These are phyloP conservation scores for Eucalyptus leucophloia DNA, from an alignment of 345 rosid genomes.

Conservation along the genomic window DNA sequence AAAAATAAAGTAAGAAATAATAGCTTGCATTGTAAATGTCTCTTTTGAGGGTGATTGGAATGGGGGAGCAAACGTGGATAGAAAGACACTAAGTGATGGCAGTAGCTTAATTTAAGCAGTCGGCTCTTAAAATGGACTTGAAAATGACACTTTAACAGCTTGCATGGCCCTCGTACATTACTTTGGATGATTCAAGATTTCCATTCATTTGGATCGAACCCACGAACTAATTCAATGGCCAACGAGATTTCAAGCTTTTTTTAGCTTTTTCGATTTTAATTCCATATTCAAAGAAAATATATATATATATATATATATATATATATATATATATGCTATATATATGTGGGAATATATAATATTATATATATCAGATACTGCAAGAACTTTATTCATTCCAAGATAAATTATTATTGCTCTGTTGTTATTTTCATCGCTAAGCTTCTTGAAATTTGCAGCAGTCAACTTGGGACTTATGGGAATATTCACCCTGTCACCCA, in stretches of 20 bases:
- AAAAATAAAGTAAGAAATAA: no score
- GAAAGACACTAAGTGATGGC: not conserved
- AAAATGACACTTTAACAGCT: not conserved
- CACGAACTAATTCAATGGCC: not conserved
- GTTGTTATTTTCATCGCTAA: not conserved
- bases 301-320: no score
- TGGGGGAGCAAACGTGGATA: not conserved
- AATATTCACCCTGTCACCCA: not conserved
- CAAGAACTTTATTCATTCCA: not conserved
- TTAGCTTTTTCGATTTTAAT: not conserved
- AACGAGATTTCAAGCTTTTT: not conserved
- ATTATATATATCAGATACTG: not conserved
- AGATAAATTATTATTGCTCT: not conserved
- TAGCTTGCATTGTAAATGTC: not conserved
- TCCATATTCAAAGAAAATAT: not conserved
- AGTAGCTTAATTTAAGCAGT: not conserved
- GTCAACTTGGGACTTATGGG: not conserved
- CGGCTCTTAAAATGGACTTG: not conserved
- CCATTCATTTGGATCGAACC: not conserved
- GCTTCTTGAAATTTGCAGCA: not conserved
- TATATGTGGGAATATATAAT: not conserved
- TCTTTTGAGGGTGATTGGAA: not conserved
- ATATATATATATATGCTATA: no score
- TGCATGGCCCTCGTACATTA: not conserved
- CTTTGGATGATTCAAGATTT: not conserved